Evolutionary conservation across 2,329 filamentous ascomycete species (phyloP).

Genomic region (Fonsecaea multimorphosa): DNA sequence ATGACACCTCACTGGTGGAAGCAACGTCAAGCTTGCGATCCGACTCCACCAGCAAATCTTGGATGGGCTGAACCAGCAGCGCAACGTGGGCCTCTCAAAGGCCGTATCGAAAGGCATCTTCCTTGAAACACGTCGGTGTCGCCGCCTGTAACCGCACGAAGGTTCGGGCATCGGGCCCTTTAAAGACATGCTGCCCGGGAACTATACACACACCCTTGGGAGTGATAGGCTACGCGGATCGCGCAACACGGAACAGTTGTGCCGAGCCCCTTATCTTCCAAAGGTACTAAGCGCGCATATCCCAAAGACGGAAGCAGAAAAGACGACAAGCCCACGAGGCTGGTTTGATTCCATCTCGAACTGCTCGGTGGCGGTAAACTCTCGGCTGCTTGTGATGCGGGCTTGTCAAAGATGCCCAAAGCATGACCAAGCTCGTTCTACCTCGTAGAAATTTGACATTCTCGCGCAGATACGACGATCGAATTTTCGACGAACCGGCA

Average conservation of each 20-base stretch:
- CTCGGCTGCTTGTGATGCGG: background rate
- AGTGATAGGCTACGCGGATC: background rate
- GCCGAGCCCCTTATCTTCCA: background rate
- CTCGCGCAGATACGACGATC: background rate
- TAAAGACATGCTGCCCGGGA: background rate
- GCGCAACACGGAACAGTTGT: background rate
- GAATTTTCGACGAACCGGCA: background rate
- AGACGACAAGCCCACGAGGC: background rate
- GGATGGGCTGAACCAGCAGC: background rate
- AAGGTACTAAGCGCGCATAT: background rate
- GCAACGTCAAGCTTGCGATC: background rate
- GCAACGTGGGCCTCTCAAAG: background rate
- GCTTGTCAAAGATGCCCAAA: background rate
- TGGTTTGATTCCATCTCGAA: background rate
- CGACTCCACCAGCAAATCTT: conserved; percentile 1
- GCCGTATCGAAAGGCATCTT: background rate
- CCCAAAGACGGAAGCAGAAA: background rate
- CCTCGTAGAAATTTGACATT: background rate
- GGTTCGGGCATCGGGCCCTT: background rate
- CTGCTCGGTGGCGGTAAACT: background rate
- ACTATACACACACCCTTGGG: background rate
- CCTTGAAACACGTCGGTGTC: background rate
- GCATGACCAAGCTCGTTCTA: background rate
- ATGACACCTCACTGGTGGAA: background rate
- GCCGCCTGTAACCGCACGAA: background rate